Percentiles rank a stretch among this genome's conserved stretches.
Evolutionary conservation across 2,329 filamentous ascomycete genomes (phyloP).

Genomic region (Cordyceps militaris): DNA sequence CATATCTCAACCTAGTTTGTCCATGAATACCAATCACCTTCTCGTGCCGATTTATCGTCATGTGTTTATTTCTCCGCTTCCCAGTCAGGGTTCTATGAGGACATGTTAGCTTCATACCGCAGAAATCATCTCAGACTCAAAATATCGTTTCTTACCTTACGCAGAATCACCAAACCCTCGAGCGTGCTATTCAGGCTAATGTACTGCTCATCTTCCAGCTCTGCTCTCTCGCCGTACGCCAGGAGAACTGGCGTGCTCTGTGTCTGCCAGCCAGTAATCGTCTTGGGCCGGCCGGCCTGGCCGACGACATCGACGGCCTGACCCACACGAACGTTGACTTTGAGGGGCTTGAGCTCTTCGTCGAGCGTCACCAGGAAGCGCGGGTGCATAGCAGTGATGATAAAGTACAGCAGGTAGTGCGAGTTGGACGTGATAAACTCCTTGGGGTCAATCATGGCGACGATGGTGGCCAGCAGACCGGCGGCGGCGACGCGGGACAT

Average conservation of each 20-base stretch:
- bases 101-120: not conserved
- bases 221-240: constrained; percentile 89
- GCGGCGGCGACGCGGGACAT: constrained; percentile 86
- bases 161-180: constrained; percentile 90
- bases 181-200: constrained; percentile 84
- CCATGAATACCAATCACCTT: not conserved
- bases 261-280: constrained; percentile 98
- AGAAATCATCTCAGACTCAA: not conserved
- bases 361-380: constrained; percentile 94
- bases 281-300: constrained; percentile 94
- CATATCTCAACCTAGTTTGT: no score
- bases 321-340: constrained; percentile 92
- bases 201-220: constrained; percentile 97
- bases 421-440: constrained; percentile 60
- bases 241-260: constrained; percentile 97
- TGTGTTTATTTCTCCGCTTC: constrained; percentile 29
- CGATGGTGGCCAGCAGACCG: constrained; percentile 80
- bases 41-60: not conserved
- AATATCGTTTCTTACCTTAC: constrained; percentile 62
- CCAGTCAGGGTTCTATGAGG: constrained; percentile 33
- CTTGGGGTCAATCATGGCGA: constrained; percentile 94
- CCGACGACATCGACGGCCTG: constrained; percentile 98
- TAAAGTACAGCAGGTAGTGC: constrained; percentile 95
- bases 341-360: constrained; percentile 86
- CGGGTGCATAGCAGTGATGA: constrained; percentile 94